phyloP scores from a whole-genome alignment of 495 filamentous ascomycete species.

The Aspergillus affinis region DNA sequence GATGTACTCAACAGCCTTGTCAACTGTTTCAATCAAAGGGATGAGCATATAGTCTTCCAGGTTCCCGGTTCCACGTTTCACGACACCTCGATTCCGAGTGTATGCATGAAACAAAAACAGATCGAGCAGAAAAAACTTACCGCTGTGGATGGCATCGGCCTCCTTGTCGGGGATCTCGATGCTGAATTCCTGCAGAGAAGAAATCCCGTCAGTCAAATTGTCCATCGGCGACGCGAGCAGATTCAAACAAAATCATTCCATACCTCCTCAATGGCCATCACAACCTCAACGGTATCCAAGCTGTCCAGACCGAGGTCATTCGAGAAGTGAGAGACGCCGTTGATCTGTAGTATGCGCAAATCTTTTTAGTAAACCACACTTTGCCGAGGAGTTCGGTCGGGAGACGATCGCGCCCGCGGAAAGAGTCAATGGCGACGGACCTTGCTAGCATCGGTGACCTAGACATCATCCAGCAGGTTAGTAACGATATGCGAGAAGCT shows the following conservation, averaged over 20 bases:
- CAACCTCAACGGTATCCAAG: slow-evolving; percentile 97
- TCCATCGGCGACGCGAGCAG: slow-evolving; percentile 17
- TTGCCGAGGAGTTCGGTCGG: neutral
- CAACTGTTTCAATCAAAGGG: slow-evolving; percentile 59
- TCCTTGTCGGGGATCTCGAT: slow-evolving; percentile 99
- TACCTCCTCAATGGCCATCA: slow-evolving; percentile 99
- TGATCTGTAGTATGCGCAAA: slow-evolving; percentile 58
- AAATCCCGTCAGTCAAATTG: slow-evolving; percentile 18
- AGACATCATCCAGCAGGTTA: slow-evolving; percentile 14
- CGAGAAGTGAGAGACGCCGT: slow-evolving; percentile 77
- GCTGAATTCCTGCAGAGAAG: slow-evolving; percentile 82
- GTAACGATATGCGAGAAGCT: slow-evolving; percentile 16
- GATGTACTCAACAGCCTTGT: slow-evolving; percentile 96
- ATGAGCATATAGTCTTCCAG: slow-evolving; percentile 16
- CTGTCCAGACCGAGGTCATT: slow-evolving; percentile 96
- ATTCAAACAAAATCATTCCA: slow-evolving; percentile 23
- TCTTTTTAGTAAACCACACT: neutral
- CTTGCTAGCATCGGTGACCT: slow-evolving; percentile 76
- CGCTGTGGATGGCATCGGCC: slow-evolving; percentile 92
- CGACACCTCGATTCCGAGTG: neutral
- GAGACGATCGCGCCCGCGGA: neutral
- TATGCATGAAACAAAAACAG: neutral
- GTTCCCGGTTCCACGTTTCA: too few relatives aligned
- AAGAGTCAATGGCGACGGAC: slow-evolving; percentile 46
- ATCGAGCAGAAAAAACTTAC: slow-evolving; percentile 56